These are phyloP conservation scores for Trifolium fragiferum DNA, from an alignment of 306 rosid species.

Conservation along the genomic window DNA sequence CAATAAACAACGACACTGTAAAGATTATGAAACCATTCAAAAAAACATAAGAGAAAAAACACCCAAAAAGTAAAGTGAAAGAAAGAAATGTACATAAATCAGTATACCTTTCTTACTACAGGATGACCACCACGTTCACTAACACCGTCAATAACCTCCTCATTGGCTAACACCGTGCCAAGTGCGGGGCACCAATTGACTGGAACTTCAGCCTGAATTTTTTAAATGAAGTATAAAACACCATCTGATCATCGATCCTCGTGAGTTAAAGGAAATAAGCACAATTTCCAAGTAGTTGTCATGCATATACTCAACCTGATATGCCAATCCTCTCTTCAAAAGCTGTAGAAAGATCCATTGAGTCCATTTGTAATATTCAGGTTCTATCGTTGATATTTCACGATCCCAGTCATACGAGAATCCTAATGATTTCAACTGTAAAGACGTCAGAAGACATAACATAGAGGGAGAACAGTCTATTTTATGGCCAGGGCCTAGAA, in stretches of 20 bases:
- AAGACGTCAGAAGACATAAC: slow-evolving; percentile 40
- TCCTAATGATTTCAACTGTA: slow-evolving; percentile 93
- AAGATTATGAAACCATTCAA: slow-evolving; percentile 69
- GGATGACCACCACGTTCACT: slow-evolving; percentile 98
- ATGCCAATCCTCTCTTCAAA: slow-evolving; percentile 89
- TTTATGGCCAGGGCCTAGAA: slow-evolving; percentile 8
- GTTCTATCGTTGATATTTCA: slow-evolving; percentile 92
- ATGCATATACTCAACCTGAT: slow-evolving; percentile 68
- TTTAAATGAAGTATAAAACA: slow-evolving; percentile 31
- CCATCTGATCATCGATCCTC: slow-evolving; percentile 31
- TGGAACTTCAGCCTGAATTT: slow-evolving; percentile 91
- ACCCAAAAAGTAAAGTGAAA: slow-evolving; percentile 14
- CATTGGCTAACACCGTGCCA: slow-evolving; percentile 98
- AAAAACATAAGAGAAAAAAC: slow-evolving; percentile 51
- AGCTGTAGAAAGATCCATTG: slow-evolving; percentile 98
- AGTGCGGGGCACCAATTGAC: slow-evolving; percentile 99
- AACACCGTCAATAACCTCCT: slow-evolving; percentile 96
- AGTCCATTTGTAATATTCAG: slow-evolving; percentile 95
- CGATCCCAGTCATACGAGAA: slow-evolving; percentile 99
- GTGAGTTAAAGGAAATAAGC: slow-evolving; percentile 24
- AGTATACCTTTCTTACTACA: slow-evolving; percentile 80
- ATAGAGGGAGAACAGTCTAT: slow-evolving; percentile 41
- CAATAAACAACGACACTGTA: slow-evolving; percentile 88
- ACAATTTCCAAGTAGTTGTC: slow-evolving; percentile 31
- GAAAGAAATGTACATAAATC: slow-evolving; percentile 27